A percentile compares a stretch with the other conserved stretches of the same genome.
Evolutionary conservation across 2,329 filamentous ascomycete genomes (phyloP).

Genomic region (Colletotrichum camelliae): DNA sequence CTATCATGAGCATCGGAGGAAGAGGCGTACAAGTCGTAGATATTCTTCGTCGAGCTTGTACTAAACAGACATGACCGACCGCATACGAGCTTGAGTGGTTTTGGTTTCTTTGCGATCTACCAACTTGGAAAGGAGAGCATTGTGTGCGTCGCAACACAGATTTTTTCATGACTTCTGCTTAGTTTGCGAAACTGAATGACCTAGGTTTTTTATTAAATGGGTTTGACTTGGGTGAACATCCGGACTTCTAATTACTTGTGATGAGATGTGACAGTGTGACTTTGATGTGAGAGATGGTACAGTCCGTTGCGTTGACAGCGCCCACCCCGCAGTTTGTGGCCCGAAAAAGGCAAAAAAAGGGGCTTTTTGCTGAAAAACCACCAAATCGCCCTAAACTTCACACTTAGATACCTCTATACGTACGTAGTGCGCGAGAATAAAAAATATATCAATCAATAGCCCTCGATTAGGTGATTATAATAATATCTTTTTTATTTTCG

Average conservation of each 20-base stretch:
- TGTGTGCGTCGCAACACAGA: background rate
- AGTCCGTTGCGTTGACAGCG: too few relatives aligned
- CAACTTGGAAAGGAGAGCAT: background rate
- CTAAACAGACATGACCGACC: background rate
- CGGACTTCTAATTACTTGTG: background rate
- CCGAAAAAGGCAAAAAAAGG: too few relatives aligned
- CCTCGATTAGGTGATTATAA: too few relatives aligned
- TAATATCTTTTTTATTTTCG: too few relatives aligned
- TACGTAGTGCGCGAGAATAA: too few relatives aligned
- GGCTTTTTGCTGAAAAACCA: too few relatives aligned
- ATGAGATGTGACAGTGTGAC: background rate
- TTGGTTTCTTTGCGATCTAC: background rate
- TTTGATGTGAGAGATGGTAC: background rate
- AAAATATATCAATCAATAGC: too few relatives aligned
- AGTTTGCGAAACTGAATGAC: background rate
- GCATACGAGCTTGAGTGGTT: background rate
- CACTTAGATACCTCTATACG: too few relatives aligned
- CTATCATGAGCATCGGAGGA: background rate
- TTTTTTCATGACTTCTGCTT: background rate
- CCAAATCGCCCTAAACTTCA: too few relatives aligned
- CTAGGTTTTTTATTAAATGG: background rate
- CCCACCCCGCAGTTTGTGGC: too few relatives aligned
- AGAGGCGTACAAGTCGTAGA: background rate
- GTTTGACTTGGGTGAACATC: background rate
- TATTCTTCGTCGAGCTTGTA: background rate